A percentile compares a stretch with the other conserved stretches of the same genome.
These are phyloP conservation scores for Wallacemonas collosoma DNA, from an alignment of 208 protist species.

Conservation along the genomic window DNA sequence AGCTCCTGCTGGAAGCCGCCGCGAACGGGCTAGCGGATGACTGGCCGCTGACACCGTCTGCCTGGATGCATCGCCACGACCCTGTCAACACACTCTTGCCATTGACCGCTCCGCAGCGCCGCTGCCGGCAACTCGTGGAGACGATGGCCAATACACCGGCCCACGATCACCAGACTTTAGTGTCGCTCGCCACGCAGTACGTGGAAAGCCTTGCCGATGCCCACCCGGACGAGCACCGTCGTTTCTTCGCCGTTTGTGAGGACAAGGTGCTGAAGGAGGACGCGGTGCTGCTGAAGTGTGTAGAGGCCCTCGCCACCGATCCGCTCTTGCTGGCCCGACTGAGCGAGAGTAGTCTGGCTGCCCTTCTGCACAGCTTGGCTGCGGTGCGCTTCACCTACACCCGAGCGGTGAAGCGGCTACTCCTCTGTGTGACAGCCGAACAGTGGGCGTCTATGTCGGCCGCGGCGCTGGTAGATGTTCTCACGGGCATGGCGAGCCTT, in stretches of 20 bases:
- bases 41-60: slow-evolving; percentile 43
- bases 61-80: slow-evolving; percentile 84
- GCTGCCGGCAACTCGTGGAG: slow-evolving; percentile 68
- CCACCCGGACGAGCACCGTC: slow-evolving; percentile 82
- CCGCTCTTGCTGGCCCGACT: slow-evolving; percentile 48
- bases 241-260: slow-evolving; percentile 84
- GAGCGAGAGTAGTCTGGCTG: slow-evolving; percentile 60
- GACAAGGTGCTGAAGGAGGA: slow-evolving; percentile 90
- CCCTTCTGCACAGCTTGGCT: slow-evolving; percentile 76
- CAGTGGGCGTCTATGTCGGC: slow-evolving; percentile 85
- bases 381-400: slow-evolving; percentile 77
- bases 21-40: slow-evolving; percentile 41
- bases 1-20: slow-evolving; percentile 51
- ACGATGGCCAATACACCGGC: slow-evolving; percentile 67
- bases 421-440: slow-evolving; percentile 60
- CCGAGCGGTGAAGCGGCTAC: slow-evolving; percentile 61
- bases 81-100: slow-evolving; percentile 57
- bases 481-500: slow-evolving; percentile 55
- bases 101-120: slow-evolving; percentile 58
- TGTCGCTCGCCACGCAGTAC: slow-evolving; percentile 57
- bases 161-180: slow-evolving; percentile 45
- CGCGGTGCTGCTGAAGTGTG: slow-evolving; percentile 68
- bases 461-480: slow-evolving; percentile 66
- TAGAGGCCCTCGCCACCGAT: slow-evolving; percentile 52
- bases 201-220: slow-evolving; percentile 47